Percentiles rank a stretch among this genome's conserved stretches.
Conservation (phyloP, 768 basidiomycete genomes). For the Ephemerocybe angulata region DNA sequence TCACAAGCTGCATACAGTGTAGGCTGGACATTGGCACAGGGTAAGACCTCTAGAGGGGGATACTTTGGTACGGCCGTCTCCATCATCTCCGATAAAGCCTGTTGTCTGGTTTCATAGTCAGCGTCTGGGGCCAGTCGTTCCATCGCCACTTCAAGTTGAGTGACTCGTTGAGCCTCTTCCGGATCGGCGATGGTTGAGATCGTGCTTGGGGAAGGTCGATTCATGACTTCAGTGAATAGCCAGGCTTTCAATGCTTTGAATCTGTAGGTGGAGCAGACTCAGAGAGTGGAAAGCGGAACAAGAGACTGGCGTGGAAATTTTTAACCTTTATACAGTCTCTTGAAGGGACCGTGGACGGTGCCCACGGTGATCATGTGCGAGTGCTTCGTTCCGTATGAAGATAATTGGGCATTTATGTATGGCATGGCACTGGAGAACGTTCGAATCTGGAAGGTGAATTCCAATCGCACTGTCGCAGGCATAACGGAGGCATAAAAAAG, state of each 20-base stretch:
- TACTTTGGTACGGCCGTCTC: neutral
- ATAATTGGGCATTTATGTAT: too few relatives aligned
- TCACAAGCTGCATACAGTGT: constrained; percentile 19
- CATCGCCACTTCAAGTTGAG: neutral
- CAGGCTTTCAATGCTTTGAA: neutral
- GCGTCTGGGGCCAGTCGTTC: neutral
- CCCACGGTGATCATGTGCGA: too few relatives aligned
- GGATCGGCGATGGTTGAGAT: neutral
- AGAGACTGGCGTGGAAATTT: too few relatives aligned
- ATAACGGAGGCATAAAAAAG: too few relatives aligned
- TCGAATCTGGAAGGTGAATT: too few relatives aligned
- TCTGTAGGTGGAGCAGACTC: neutral
- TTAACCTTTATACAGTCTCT: too few relatives aligned
- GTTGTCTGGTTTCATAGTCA: neutral
- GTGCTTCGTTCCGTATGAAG: too few relatives aligned
- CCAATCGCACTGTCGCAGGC: too few relatives aligned
- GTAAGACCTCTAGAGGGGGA: constrained; percentile 24
- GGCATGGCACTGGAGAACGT: too few relatives aligned
- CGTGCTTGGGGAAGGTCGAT: neutral
- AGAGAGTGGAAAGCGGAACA: neutral
- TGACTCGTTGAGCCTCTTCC: neutral
- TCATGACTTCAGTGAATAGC: too few relatives aligned
- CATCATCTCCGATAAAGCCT: neutral
- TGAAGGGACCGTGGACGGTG: too few relatives aligned
- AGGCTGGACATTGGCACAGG: constrained; percentile 30